These are phyloP conservation scores for Paramecium caudatum DNA, from an alignment of 73 alveolate genomes.

Conservation along the genomic window DNA sequence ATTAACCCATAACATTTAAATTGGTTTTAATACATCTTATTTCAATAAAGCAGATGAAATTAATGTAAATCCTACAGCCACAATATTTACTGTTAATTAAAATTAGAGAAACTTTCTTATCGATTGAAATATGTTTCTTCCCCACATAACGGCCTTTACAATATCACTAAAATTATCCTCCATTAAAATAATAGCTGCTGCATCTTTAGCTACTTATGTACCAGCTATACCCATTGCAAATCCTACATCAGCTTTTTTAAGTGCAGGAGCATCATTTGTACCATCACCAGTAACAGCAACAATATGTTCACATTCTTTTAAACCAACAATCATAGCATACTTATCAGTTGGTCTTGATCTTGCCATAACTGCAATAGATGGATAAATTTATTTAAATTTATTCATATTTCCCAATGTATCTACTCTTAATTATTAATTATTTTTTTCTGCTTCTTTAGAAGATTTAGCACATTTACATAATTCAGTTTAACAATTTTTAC, in stretches of 20 bases:
- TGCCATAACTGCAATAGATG: conserved; percentile 85
- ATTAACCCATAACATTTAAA: conserved; percentile 92
- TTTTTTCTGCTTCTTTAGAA: conserved; percentile 58
- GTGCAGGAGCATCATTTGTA: conserved; percentile 96
- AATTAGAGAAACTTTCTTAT: conserved; percentile 94
- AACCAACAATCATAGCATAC: conserved; percentile 90
- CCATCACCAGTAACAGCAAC: conserved; percentile 98
- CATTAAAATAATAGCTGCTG: conserved; percentile 96
- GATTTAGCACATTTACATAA: conserved; percentile 75
- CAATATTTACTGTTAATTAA: conserved; percentile 93
- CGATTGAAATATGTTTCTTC: conserved; percentile 95
- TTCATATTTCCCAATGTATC: conserved; percentile 87
- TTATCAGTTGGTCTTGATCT: conserved; percentile 96
- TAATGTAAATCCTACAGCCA: conserved; percentile 93
- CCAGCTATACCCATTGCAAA: conserved; percentile 97
- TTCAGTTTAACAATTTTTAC: conserved; percentile 82
- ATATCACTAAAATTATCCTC: conserved; percentile 97
- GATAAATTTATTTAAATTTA: conserved; percentile 78
- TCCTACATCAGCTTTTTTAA: conserved; percentile 94
- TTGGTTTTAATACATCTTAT: conserved; percentile 90
- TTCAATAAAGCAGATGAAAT: conserved; percentile 91
- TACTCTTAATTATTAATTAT: conserved; percentile 63
- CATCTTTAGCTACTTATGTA: conserved; percentile 99
- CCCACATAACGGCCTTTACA: conserved; percentile 96
- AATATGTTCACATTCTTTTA: conserved; percentile 86